Evolutionary conservation across 202 grass and related monocot genomes (phyloP).

Genomic region (Elaeis oleifera): DNA sequence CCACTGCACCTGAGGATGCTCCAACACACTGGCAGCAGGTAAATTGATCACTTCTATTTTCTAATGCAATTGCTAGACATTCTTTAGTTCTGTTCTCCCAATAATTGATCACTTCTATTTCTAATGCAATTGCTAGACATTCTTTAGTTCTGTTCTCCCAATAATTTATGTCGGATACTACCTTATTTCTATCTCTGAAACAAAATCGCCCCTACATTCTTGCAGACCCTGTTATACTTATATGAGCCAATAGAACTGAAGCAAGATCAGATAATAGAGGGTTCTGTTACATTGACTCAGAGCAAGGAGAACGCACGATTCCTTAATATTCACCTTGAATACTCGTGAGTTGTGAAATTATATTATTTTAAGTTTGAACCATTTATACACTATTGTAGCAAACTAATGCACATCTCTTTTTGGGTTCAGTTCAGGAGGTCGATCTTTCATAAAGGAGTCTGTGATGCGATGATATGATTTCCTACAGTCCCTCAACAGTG

Average conservation of each 20-base stretch:
- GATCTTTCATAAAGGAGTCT: constrained; percentile 39
- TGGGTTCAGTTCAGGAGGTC: too few relatives aligned
- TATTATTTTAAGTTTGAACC: constrained; percentile 15
- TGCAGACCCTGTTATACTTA: constrained; percentile 79
- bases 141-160: neutral
- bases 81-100: neutral
- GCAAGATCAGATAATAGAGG: constrained; percentile 85
- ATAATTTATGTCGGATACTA: too few relatives aligned
- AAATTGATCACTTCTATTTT: neutral
- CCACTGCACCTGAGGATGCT: constrained; percentile 86
- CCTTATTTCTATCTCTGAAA: too few relatives aligned
- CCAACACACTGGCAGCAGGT: constrained; percentile 99
- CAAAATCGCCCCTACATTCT: neutral
- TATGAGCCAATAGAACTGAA: constrained; percentile 81
- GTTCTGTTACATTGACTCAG: constrained; percentile 77
- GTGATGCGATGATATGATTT: constrained; percentile 44
- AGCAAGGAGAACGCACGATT: constrained; percentile 69
- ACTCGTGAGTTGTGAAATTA: constrained; percentile 53
- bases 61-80: neutral
- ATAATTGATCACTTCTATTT: neutral
- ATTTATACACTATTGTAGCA: constrained; percentile 5
- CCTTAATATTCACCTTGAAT: constrained; percentile 79
- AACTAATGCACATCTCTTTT: neutral
- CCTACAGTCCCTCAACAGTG: too few relatives aligned
- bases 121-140: neutral